phyloP scores from a whole-genome alignment of 2,329 filamentous ascomycete genomes.

The Fusarium globosum region DNA sequence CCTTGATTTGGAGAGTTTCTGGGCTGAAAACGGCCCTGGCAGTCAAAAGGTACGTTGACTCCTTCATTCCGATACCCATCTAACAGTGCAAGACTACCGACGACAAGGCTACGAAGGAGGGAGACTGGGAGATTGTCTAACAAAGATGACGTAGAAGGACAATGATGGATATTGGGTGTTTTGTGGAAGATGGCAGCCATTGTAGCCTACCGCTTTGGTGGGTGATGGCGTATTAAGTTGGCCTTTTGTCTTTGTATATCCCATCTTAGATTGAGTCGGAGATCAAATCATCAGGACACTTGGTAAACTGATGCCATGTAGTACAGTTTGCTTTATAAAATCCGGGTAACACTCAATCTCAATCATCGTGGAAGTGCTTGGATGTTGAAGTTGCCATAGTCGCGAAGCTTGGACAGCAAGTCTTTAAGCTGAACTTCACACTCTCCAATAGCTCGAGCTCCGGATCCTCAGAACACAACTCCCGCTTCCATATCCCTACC shows the following conservation, averaged over 20 bases:
- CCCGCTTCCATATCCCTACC: no score
- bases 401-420: no score
- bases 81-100: no score
- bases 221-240: no score
- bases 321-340: neutral
- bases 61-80: no score
- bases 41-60: neutral
- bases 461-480: no score
- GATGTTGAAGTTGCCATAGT: no score
- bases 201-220: no score
- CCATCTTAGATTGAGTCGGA: neutral
- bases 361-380: no score
- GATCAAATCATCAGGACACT: neutral
- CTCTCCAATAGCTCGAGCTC: no score
- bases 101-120: neutral
- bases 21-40: neutral
- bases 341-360: rapidly evolving
- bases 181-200: no score
- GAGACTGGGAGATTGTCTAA: neutral
- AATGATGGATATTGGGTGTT: neutral
- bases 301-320: neutral
- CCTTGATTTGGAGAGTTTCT: neutral
- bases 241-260: neutral
- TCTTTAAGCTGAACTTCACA: no score
- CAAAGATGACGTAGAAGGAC: neutral